Evolutionary conservation across 2,329 filamentous ascomycete genomes (phyloP).

Genomic region (Xylaria sp.): DNA sequence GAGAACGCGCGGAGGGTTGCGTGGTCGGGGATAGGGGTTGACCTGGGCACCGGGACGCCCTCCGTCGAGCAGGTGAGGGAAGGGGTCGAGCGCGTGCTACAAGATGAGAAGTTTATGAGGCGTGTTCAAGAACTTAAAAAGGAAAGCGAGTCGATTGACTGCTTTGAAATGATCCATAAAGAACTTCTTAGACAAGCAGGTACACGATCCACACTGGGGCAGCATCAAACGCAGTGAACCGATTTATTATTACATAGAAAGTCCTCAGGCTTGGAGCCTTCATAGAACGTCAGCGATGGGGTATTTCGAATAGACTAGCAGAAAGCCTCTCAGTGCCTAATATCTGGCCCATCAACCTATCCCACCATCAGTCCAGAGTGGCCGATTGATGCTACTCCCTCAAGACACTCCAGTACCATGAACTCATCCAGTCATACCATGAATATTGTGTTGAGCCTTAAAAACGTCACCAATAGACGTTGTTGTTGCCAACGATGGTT

Average conservation of each 20-base stretch:
- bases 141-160: constrained; percentile 36
- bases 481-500: background rate
- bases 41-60: constrained; percentile 36
- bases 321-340: background rate
- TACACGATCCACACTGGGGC: constrained; percentile 10
- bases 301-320: background rate
- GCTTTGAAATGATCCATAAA: constrained; percentile 34
- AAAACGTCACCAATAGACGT: background rate
- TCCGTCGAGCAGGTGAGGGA: constrained; percentile 29
- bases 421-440: background rate
- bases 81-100: constrained; percentile 36
- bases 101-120: constrained; percentile 23
- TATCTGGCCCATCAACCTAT: constrained; percentile 1
- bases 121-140: constrained; percentile 31
- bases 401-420: background rate
- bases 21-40: constrained; percentile 40
- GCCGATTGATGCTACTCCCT: background rate
- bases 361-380: background rate
- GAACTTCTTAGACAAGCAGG: constrained; percentile 22
- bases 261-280: background rate
- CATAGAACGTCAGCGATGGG: background rate
- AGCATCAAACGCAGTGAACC: constrained; percentile 1
- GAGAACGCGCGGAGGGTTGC: constrained; percentile 42
- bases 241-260: background rate
- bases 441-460: background rate